Evolutionary conservation across 2,329 filamentous ascomycete genomes (phyloP), one percentile per base, ranked within the genome.

Genomic region (Pseudogymnoascus sp.): DNA sequence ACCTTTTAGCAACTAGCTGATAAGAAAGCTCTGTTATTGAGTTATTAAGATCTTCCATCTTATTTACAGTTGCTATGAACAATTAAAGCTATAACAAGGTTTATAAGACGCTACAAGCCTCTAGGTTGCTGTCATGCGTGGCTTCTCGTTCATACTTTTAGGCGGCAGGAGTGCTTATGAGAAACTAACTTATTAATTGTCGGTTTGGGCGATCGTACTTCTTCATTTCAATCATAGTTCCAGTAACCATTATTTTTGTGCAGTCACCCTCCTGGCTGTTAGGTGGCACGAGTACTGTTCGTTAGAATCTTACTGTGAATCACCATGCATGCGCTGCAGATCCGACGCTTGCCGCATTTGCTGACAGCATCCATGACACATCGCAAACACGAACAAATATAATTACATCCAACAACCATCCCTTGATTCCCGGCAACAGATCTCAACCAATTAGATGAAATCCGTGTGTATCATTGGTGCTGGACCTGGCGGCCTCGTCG

Each of bases 401-500:
- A 28, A 2, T 16, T 31, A n/a, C n/a, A 31, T 16, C 14, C 2
- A 28, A 53, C 25, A 31, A 53, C 23, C 14, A 31, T 16, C 23
- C 4, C 7, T 7, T 16, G n/a, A 31, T 31, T 16, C 8, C 3
- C 7, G n/a, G n/a, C 1, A 31, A 53, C n/a, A 18, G 14, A 1
- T 6, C 16, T 11, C 5, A 11, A 7, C 3, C 25, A 31, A 53
- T 16, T 4, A 8, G 8, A 64, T 65, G 63, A 65, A 63, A 40
- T 61, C 63, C 5, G 53, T 65, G 1, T 60, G 63, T 23, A 65
- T 65, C 25, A 64, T 65, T 9, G 64, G 63, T 4, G 40, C 63
- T 6, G 64, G 64, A 16, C 64, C 63, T 37, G 64, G 60, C 16
- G 64, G 64, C 9, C 64, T 65, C 14, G 64, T 65, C 9, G 63